These are phyloP conservation scores for Nicotiana otophora DNA, from an alignment of 257 asterid species.

Conservation along the genomic window DNA sequence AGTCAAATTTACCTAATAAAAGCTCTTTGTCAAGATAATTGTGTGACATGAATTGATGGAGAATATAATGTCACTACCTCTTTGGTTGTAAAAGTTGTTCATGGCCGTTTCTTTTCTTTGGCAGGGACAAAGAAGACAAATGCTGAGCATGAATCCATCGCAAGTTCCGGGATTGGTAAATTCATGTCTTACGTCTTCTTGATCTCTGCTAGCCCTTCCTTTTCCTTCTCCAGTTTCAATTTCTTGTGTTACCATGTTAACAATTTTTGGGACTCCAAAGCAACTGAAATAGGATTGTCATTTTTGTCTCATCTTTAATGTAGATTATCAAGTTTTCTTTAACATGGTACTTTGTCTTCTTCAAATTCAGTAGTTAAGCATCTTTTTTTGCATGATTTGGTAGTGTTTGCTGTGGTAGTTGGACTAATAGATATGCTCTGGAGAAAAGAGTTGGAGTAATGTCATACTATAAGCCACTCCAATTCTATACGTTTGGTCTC, in stretches of 20 bases:
- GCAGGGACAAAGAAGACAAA: constrained; percentile 31
- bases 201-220: background rate
- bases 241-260: background rate
- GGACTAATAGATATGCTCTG: background rate
- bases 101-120: constrained; percentile 14
- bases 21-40: background rate
- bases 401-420: background rate
- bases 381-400: background rate
- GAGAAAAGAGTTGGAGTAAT: background rate
- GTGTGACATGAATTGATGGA: background rate
- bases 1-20: background rate
- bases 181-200: background rate
- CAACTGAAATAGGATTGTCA: background rate
- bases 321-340: background rate
- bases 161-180: constrained; percentile 63
- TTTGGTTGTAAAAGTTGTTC: background rate
- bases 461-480: background rate
- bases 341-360: background rate
- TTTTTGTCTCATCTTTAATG: background rate
- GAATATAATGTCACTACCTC: background rate
- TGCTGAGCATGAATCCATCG: constrained; percentile 36
- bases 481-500: background rate
- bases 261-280: background rate
- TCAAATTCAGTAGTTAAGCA: constrained; percentile 4
- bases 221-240: background rate